These are phyloP conservation scores for Penicillium salamii DNA, from an alignment of 495 filamentous ascomycete species.

Conservation along the genomic window DNA sequence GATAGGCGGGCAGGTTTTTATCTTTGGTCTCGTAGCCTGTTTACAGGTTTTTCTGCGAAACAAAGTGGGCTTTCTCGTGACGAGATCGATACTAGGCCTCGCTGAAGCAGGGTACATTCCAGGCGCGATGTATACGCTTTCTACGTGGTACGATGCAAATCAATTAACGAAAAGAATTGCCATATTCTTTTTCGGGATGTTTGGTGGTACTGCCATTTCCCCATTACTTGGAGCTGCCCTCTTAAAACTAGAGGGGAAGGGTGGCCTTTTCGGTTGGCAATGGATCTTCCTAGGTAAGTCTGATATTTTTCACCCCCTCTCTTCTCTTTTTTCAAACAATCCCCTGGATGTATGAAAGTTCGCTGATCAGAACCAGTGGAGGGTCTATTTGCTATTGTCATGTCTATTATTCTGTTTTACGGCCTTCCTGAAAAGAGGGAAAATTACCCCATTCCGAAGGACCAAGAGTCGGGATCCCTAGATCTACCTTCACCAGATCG, in stretches of 20 bases:
- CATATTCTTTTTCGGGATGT: slow-evolving; percentile 52
- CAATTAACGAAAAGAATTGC: slow-evolving; percentile 51
- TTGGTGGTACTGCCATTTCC: slow-evolving; percentile 44
- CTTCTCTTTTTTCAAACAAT: not conserved
- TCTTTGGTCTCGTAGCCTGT: slow-evolving; percentile 50
- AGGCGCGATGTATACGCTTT: slow-evolving; percentile 53
- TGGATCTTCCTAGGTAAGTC: slow-evolving; percentile 51
- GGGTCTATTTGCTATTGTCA: not conserved
- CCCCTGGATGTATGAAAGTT: too few relatives aligned
- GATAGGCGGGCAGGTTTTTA: slow-evolving; percentile 50
- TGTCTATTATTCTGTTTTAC: slow-evolving; percentile 31
- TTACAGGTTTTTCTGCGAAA: slow-evolving; percentile 52
- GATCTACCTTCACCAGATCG: not conserved
- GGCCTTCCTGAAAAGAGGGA: slow-evolving; percentile 31
- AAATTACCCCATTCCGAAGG: not conserved
- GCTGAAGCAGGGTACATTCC: slow-evolving; percentile 58
- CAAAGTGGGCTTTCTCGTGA: slow-evolving; percentile 39
- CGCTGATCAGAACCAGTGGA: too few relatives aligned
- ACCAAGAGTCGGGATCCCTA: not conserved
- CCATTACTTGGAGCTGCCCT: slow-evolving; percentile 45
- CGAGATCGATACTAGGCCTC: slow-evolving; percentile 47
- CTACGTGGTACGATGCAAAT: slow-evolving; percentile 51
- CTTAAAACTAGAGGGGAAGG: slow-evolving; percentile 46
- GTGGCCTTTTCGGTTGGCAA: slow-evolving; percentile 52
- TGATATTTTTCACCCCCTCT: not conserved